Evolutionary conservation across 23 red algal genomes (phyloP), one percentile per base, ranked within the genome.

Genomic region (Cyanidioschyzon merolae): DNA sequence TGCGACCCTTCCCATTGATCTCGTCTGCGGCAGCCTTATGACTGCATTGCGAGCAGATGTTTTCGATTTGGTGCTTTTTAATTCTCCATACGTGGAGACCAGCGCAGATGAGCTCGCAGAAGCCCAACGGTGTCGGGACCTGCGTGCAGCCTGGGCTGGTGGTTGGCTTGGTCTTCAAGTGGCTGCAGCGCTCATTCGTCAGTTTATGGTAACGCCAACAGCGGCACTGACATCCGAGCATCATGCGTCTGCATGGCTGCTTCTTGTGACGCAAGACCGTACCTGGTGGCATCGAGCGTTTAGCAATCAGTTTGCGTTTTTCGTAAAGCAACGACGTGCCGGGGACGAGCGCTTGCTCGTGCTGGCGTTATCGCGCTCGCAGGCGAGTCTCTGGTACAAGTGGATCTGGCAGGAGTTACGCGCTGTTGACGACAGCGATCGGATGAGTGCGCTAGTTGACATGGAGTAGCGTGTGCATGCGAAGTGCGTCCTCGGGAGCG

Each of bases 21-120:
- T 54, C 12, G 45, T 54, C 45, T 54, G 45, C 45, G 7, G 45
- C 21, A 54, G 45, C 45, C 45, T 54, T 21, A 15, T 54, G 45
- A 54, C 45, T 7, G 45, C 45, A 54, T 54, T 54, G 45, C 45
- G 45, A 7, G 45, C 45, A 54, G 45, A 54, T 54, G 21, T 54
- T 21, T 7, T 54, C 21, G 45, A 54, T 54, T 15, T 25, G 63
- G 32, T 71, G n/a, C 3, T 7, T 7, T 32, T 71, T 7, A 71
- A 71, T 27, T 35, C 63, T 7, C 63, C 63, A 3, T 71, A 71
- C 63, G 63, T 71, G n/a, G 21, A 35, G n/a, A 71, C 63, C 3
- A 32, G n/a, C 63, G 16, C 63, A 7, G 29, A 7, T 12, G 63
- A 71, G 29, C 32, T 25, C 3, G 12, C 12, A 3, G 63, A 71